A percentile compares a stretch with the other conserved stretches of the same genome.
Evolutionary conservation across 1,284 basidiomycete species (phyloP).

Genomic region (Ceratobasidium sp.): DNA sequence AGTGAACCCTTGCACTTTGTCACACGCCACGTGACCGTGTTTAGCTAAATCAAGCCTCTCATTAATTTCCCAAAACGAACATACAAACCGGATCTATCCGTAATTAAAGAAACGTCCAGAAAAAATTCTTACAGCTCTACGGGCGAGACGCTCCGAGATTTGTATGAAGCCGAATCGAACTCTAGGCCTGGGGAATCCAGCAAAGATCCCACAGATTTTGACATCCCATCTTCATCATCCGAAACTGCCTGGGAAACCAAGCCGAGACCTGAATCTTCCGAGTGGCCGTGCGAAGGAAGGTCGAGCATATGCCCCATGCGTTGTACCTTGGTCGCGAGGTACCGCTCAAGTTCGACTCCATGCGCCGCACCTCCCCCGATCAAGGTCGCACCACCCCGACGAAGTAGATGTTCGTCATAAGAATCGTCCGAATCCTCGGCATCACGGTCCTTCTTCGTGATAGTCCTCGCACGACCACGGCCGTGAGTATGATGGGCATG

Average conservation of each 20-base stretch:
- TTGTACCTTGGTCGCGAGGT: conserved; percentile 94
- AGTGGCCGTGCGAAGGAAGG: conserved; percentile 57
- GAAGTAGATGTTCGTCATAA: conserved; percentile 56
- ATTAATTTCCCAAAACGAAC: conserved; percentile 22
- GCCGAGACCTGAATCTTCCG: conserved; percentile 16
- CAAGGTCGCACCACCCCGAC: conserved; percentile 80
- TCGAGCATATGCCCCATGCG: conserved; percentile 96
- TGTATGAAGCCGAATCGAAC: conserved; percentile 44
- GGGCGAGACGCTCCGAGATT: conserved; percentile 37
- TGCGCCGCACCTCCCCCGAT: conserved; percentile 85
- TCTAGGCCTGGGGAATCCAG: conserved; percentile 33
- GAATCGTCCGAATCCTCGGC: conserved; percentile 47
- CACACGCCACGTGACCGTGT: conserved; percentile 23
- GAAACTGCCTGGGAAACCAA: conserved; percentile 38
- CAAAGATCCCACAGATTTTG: conserved; percentile 36
- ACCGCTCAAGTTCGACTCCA: conserved; percentile 93
- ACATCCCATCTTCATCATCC: conserved; percentile 28
- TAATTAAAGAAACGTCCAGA: conserved; percentile 3
- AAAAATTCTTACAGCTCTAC: conserved; percentile 21
- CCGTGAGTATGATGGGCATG: conserved; percentile 51
- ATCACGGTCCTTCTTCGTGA: conserved; percentile 28
- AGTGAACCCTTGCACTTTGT: conserved; percentile 22
- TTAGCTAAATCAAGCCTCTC: conserved; percentile 8
- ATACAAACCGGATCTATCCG: conserved; percentile 15
- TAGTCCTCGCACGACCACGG: conserved; percentile 27